Conservation (phyloP, 2,329 filamentous ascomycete genomes). For the Xylaria sp. region DNA sequence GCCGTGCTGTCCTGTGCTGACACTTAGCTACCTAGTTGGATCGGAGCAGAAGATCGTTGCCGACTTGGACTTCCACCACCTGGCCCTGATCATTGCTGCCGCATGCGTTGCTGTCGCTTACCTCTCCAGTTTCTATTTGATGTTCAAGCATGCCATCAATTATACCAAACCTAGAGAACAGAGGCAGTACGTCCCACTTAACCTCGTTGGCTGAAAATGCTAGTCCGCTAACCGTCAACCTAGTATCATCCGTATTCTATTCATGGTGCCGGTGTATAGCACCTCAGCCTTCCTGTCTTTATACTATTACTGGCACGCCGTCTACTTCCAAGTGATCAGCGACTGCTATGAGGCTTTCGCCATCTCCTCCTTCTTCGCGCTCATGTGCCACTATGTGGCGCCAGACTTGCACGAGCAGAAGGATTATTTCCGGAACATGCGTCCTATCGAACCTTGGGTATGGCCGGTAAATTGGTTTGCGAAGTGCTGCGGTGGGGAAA, state of each 20-base stretch:
- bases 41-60: constrained; percentile 53
- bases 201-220: constrained; percentile 1
- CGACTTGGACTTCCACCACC: constrained; percentile 55
- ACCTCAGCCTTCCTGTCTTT: constrained; percentile 74
- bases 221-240: constrained; percentile 41
- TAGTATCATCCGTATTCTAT: constrained; percentile 79
- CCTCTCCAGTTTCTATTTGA: constrained; percentile 57
- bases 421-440: constrained; percentile 72
- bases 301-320: constrained; percentile 72
- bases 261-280: constrained; percentile 85
- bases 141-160: constrained; percentile 61
- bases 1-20: constrained; percentile 26
- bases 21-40: constrained; percentile 41
- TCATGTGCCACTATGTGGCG: constrained; percentile 80
- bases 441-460: constrained; percentile 71
- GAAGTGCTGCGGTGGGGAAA: constrained; percentile 69
- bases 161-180: constrained; percentile 65
- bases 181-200: constrained; percentile 47
- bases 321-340: constrained; percentile 80
- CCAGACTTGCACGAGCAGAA: constrained; percentile 80
- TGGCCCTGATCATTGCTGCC: constrained; percentile 56
- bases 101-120: constrained; percentile 53
- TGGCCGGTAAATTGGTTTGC: constrained; percentile 72
- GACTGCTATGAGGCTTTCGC: constrained; percentile 91
- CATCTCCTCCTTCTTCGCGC: constrained; percentile 82